These are phyloP conservation scores for Tubosaeta sp. DNA, from an alignment of 768 basidiomycete genomes.

Conservation along the genomic window DNA sequence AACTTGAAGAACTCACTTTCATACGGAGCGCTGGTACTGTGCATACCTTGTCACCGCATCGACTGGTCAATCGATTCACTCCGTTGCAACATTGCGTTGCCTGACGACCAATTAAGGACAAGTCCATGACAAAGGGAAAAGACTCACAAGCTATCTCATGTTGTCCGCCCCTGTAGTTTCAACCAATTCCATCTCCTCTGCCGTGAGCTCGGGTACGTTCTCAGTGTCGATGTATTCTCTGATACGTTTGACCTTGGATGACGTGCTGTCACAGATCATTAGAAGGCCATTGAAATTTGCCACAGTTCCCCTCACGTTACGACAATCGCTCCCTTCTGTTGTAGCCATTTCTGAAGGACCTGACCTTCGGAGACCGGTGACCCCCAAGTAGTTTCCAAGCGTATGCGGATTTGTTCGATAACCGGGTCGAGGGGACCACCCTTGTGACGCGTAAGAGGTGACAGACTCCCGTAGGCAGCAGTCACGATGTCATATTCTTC, in stretches of 20 bases:
- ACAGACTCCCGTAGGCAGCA: conserved; percentile 38
- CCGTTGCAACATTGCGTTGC: no score
- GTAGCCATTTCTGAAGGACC: conserved; percentile 29
- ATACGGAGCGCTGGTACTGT: no score
- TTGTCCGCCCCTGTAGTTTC: conserved; percentile 26
- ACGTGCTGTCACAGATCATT: conserved; percentile 25
- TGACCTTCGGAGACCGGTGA: conserved; percentile 27
- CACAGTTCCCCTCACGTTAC: conserved; percentile 35
- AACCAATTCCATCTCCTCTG: conserved; percentile 22
- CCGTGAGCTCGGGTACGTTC: conserved; percentile 25
- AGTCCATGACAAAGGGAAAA: no score
- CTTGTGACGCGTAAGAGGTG: conserved; percentile 32
- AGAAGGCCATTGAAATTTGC: no score
- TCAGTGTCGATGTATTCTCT: conserved; percentile 32
- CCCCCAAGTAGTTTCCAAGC: conserved; percentile 24
- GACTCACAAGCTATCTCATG: no score
- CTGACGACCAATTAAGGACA: no score
- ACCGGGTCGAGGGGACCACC: conserved; percentile 40
- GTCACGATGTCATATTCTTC: conserved; percentile 36
- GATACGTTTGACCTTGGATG: conserved; percentile 30
- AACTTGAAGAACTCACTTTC: no score
- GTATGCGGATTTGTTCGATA: conserved; percentile 30
- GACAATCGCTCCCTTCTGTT: conserved; percentile 29
- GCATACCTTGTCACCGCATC: no score
- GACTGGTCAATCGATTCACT: no score